Percentiles rank a stretch among this genome's conserved stretches.
Conservation (phyloP, 805 yeast species). For the Candida germanica region DNA sequence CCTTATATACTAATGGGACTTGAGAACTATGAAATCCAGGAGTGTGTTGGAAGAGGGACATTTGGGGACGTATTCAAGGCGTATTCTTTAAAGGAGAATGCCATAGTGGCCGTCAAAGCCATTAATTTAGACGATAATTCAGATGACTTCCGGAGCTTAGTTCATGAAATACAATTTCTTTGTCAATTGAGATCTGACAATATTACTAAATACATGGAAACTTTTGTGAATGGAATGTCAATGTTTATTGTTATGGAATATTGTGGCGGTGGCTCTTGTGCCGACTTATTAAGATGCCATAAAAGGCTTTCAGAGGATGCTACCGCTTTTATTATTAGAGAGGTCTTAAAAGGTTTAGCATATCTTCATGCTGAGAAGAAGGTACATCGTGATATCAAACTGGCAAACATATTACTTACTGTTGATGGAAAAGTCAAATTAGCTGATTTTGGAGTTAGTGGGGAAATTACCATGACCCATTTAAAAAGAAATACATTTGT, state of each 20-base stretch:
- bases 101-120: slow-evolving; percentile 79
- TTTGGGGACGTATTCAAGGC: slow-evolving; percentile 86
- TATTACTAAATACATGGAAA: slow-evolving; percentile 60
- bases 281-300: slow-evolving; percentile 61
- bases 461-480: slow-evolving; percentile 61
- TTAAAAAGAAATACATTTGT: slow-evolving; percentile 71
- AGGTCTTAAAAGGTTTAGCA: slow-evolving; percentile 64
- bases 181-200: slow-evolving; percentile 62
- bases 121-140: slow-evolving; percentile 75
- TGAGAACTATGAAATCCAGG: slow-evolving; percentile 26
- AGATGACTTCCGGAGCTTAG: slow-evolving; percentile 67
- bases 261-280: slow-evolving; percentile 93
- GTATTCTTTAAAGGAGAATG: slow-evolving; percentile 29
- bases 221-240: slow-evolving; percentile 59
- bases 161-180: slow-evolving; percentile 77
- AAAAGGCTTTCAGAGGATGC: slow-evolving; percentile 56
- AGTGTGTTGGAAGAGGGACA: slow-evolving; percentile 78
- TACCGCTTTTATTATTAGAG: slow-evolving; percentile 60
- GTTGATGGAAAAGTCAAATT: slow-evolving; percentile 67
- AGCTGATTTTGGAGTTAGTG: slow-evolving; percentile 93
- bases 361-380: slow-evolving; percentile 74
- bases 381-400: slow-evolving; percentile 87
- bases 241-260: slow-evolving; percentile 94
- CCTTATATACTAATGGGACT: slow-evolving; percentile 12
- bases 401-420: slow-evolving; percentile 82